Conservation (phyloP, 805 yeast species). For the Crinitomyces ghanaensis region DNA sequence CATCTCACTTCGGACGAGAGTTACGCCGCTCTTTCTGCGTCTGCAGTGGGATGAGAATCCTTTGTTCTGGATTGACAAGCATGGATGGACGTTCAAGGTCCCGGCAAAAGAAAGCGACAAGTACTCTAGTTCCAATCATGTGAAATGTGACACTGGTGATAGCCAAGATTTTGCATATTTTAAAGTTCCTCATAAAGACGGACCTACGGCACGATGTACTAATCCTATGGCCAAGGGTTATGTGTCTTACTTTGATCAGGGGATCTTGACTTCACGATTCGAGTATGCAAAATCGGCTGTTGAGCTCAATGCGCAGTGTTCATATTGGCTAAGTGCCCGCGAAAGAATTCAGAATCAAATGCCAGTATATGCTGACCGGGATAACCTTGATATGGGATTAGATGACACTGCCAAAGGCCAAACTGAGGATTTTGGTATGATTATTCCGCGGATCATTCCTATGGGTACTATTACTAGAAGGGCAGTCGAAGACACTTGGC, state of each 20-base stretch:
- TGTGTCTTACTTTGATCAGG: conserved; percentile 59
- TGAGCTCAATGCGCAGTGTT: conserved; percentile 61
- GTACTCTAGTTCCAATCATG: conserved; percentile 29
- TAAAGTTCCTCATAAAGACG: conserved; percentile 83
- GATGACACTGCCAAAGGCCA: conserved; percentile 1
- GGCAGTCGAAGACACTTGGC: conserved; percentile 96
- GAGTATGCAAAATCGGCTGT: conserved; percentile 68
- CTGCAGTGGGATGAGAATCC: conserved; percentile 82
- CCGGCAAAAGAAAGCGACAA: conserved; percentile 19
- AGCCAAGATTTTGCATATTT: conserved; percentile 29
- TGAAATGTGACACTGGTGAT: conserved; percentile 11
- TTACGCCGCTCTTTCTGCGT: conserved; percentile 63
- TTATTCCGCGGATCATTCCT: conserved; percentile 70
- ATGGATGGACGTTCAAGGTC: conserved; percentile 86
- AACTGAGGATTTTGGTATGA: conserved; percentile 43
- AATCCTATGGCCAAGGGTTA: conserved; percentile 69
- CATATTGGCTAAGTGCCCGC: conserved; percentile 90
- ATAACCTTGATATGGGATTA: conserved; percentile 16
- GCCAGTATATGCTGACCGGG: conserved; percentile 47
- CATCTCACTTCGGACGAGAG: conserved; percentile 60
- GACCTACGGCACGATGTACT: conserved; percentile 62
- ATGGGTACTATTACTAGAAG: conserved; percentile 97
- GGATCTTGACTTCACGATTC: conserved; percentile 57
- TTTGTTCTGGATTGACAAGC: conserved; percentile 60
- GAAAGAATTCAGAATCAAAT: conserved; percentile 76